phyloP scores from a whole-genome alignment of 805 yeast genomes.

The Nematodospora valgi region DNA sequence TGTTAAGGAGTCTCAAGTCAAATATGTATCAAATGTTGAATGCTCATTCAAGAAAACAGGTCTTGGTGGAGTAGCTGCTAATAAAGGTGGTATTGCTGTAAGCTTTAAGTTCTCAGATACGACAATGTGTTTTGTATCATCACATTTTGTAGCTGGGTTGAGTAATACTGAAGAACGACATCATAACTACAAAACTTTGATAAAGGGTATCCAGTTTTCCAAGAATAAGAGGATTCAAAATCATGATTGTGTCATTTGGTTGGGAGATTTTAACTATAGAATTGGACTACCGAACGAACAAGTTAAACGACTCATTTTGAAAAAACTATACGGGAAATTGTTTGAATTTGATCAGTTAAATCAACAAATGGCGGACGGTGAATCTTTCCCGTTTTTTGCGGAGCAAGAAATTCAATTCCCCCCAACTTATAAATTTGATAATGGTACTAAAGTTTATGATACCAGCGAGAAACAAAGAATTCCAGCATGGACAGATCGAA shows the following conservation, averaged over 20 bases:
- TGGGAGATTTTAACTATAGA: conserved; percentile 92
- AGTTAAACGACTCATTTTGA: conserved; percentile 54
- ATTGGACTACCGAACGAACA: conserved; percentile 68
- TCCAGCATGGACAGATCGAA: conserved; percentile 97
- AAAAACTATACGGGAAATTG: conserved; percentile 46
- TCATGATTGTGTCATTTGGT: conserved; percentile 87
- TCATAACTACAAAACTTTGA: conserved; percentile 77
- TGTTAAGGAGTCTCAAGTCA: conserved; percentile 50
- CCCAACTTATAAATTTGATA: conserved; percentile 93
- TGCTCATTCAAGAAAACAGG: conserved; percentile 87
- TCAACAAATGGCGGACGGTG: conserved; percentile 63
- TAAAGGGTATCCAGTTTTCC: conserved; percentile 65
- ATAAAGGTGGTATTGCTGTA: conserved; percentile 77
- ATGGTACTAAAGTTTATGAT: conserved; percentile 77
- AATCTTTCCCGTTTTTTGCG: conserved; percentile 69
- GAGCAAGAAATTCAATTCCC: conserved; percentile 75
- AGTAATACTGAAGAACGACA: conserved; percentile 79
- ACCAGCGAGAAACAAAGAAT: conserved; percentile 88
- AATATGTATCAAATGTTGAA: conserved; percentile 57
- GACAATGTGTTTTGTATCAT: conserved; percentile 71
- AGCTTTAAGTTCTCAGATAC: conserved; percentile 65
- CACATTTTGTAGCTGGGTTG: conserved; percentile 94
- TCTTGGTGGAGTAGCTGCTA: conserved; percentile 82
- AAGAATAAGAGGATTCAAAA: conserved; percentile 49
- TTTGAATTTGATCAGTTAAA: conserved; percentile 76